Conservation (phyloP, 306 rosid genomes). For the Acmispon strigosus region DNA sequence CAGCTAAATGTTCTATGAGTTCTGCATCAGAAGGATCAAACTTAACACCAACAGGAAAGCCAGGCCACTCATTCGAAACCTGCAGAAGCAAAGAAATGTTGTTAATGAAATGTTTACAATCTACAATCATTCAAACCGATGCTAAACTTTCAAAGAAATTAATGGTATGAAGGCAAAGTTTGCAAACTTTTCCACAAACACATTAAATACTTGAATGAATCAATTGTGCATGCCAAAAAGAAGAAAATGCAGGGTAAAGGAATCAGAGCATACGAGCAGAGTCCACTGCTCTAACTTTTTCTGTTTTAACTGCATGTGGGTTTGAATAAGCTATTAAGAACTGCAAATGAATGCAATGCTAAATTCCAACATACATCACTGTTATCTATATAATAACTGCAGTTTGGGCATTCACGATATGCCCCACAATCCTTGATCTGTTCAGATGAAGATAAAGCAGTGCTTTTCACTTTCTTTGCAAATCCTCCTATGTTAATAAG, state of each 20-base stretch:
- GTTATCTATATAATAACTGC: conserved; percentile 52
- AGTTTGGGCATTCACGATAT: conserved; percentile 75
- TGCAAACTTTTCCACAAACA: neutral
- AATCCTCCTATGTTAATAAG: conserved; percentile 57
- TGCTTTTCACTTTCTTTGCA: conserved; percentile 76
- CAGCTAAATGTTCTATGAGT: conserved; percentile 69
- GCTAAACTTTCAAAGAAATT: neutral
- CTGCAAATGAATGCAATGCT: neutral
- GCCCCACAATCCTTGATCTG: conserved; percentile 73
- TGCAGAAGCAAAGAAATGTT: conserved; percentile 26
- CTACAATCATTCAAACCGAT: neutral
- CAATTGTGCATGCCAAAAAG: neutral
- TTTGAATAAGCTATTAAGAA: neutral
- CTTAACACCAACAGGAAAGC: conserved; percentile 83
- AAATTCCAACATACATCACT: conserved; percentile 62
- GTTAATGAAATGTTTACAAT: neutral
- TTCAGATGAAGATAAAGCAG: conserved; percentile 33
- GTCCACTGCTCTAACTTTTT: neutral
- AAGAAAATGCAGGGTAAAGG: neutral
- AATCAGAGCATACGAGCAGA: neutral
- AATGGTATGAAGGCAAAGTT: neutral
- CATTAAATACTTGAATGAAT: neutral
- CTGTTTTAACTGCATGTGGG: neutral
- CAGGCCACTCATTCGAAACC: conserved; percentile 87
- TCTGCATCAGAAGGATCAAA: conserved; percentile 84